Evolutionary conservation across 768 basidiomycete species (phyloP).

Genomic region (Tylopilus subfusipes): DNA sequence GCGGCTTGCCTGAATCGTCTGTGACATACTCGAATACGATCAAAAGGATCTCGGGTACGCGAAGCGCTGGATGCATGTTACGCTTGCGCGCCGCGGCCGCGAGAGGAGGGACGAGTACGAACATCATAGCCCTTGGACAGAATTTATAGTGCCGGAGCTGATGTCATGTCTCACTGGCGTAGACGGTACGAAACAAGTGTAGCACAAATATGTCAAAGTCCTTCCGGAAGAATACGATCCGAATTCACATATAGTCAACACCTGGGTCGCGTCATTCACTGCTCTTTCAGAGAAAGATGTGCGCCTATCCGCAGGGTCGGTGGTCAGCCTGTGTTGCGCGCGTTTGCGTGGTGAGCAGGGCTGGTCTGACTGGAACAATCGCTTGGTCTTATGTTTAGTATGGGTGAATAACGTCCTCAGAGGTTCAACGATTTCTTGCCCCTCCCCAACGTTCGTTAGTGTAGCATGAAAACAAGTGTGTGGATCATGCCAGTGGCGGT

Average conservation of each 20-base stretch:
- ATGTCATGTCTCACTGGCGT: neutral
- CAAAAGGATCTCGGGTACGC: conserved; percentile 21
- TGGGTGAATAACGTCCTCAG: too few species aligned
- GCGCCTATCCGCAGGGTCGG: neutral
- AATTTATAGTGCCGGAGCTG: neutral
- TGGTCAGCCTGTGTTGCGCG: neutral
- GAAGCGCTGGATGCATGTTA: conserved; percentile 15
- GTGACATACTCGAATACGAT: conserved; percentile 21
- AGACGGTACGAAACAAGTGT: neutral
- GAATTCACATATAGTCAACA: neutral
- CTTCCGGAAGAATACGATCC: neutral
- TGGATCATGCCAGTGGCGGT: neutral
- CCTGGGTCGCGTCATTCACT: neutral
- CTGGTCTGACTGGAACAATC: too few species aligned
- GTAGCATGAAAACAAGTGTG: neutral
- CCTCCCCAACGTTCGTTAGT: neutral
- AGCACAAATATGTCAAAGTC: neutral
- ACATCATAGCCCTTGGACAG: neutral
- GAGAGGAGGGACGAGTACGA: conserved; percentile 6
- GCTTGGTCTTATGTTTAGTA: too few species aligned
- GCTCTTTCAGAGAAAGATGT: neutral
- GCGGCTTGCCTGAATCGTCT: conserved; percentile 13
- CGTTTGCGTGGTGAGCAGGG: neutral
- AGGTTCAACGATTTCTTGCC: too few species aligned
- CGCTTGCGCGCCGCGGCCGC: neutral